phyloP scores from a whole-genome alignment of 108 stramenopile genomes.

The Cyclotella cryptica region DNA sequence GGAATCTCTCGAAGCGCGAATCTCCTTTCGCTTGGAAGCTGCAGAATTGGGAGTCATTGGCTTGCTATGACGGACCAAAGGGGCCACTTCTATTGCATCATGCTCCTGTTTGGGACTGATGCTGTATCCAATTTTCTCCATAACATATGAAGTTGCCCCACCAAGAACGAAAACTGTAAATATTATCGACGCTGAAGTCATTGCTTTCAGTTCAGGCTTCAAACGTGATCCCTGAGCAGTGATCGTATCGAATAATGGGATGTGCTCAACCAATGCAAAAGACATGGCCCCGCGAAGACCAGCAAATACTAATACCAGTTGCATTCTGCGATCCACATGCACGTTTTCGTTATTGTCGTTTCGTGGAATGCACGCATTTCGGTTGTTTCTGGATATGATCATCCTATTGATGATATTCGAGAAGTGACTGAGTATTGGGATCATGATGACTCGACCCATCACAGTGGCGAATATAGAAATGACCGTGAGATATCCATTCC shows the following conservation, averaged over 20 bases:
- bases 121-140: slow-evolving; percentile 69
- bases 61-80: slow-evolving; percentile 30
- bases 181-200: slow-evolving; percentile 90
- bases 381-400: slow-evolving; percentile 44
- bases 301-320: slow-evolving; percentile 85
- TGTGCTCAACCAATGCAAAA: slow-evolving; percentile 90
- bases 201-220: slow-evolving; percentile 90
- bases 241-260: slow-evolving; percentile 82
- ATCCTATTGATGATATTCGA: slow-evolving; percentile 72
- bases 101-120: slow-evolving; percentile 37
- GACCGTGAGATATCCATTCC: slow-evolving; percentile 69
- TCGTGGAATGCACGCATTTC: slow-evolving; percentile 13
- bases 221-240: slow-evolving; percentile 79
- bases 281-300: slow-evolving; percentile 92
- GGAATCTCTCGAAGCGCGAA: not conserved
- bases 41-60: slow-evolving; percentile 18
- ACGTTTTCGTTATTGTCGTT: slow-evolving; percentile 56
- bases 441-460: slow-evolving; percentile 81
- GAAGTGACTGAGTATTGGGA: slow-evolving; percentile 70
- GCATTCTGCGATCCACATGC: slow-evolving; percentile 80
- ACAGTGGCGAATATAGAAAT: slow-evolving; percentile 79
- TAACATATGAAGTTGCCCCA: slow-evolving; percentile 80
- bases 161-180: slow-evolving; percentile 89
- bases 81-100: slow-evolving; percentile 42
- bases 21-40: not conserved